Base-by-base conservation (phyloP, 352 stramenopile species). In the Phytophthora tubulina region DNA sequence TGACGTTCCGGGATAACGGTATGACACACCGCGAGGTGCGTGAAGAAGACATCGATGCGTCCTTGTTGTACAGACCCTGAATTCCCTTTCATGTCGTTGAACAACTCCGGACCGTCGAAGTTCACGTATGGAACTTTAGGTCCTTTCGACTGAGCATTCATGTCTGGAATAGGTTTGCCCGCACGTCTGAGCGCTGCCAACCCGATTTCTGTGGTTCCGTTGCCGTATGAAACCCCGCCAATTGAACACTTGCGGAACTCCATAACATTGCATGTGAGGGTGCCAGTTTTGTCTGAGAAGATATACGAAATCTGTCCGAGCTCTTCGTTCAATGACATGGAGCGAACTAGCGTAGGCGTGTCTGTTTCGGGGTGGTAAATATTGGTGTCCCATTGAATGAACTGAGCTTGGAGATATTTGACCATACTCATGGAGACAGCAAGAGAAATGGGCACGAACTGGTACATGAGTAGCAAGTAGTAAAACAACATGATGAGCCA, bases 261-360 rank as follows among this genome's bases (percentile, higher is more conserved):
- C 98, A 99, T 99, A 6, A 99, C 85, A 79, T 99, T 99, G 75
- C 97, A 98, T 2, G 98, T 99, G 4, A 99, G 81, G n/a, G 98
- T 99, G n/a, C 98, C 98, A 2, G 98, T 99, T 72, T 99, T 99
- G 81, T 99, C 98, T 2, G 91, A 98, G 76, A 99, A 99, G 6
- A 99, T 95, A 69, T 99, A 99, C 32, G 97, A 92, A 50, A 99
- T 97, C 84, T 99, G 94, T 3, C 97, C 98, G 13, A 99, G 84
- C 56, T 99, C 94, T 75, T 97, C 96, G 55, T 97, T 98, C 33
- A 99, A 85, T 14, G 94, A 95, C 80, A 97, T 97, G n/a, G 83
- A 96, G 21, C 96, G 91, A n/a, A 97, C 95, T 7, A 97, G 76
- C 27, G 94, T 92, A 9, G 91, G 92, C 6, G 91, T 98, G 73